Evolutionary conservation across 1,139 yeast genomes (phyloP).

Genomic region (Saccharomycopsis hybrid): DNA sequence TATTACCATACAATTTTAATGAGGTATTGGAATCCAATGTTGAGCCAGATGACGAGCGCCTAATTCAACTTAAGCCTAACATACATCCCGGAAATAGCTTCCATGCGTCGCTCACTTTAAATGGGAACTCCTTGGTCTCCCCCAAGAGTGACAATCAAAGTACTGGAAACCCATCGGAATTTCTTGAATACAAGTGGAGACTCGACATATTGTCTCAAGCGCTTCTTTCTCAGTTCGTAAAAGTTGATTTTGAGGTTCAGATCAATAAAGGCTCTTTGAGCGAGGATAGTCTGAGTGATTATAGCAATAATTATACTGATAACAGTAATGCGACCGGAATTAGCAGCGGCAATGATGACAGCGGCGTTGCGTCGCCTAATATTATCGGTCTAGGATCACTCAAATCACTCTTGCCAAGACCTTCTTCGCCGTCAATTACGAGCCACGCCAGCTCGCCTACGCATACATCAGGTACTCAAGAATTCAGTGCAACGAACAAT

Average conservation of each 20-base stretch:
- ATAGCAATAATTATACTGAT: background rate
- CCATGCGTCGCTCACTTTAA: constrained; percentile 7
- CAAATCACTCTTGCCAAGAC: background rate
- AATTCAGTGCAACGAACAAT: background rate
- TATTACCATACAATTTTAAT: constrained; percentile 15
- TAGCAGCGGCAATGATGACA: background rate
- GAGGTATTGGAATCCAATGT: constrained; percentile 10
- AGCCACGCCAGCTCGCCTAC: background rate
- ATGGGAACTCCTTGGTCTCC: constrained; percentile 11
- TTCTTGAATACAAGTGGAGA: constrained; percentile 14
- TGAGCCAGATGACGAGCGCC: constrained; percentile 14
- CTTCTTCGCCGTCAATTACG: background rate
- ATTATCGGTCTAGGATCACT: background rate
- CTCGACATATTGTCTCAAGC: constrained; percentile 18
- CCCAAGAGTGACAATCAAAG: background rate
- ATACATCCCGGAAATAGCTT: constrained; percentile 14
- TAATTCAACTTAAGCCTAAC: constrained; percentile 17
- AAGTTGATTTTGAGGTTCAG: constrained; percentile 5
- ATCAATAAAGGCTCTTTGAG: constrained; percentile 2
- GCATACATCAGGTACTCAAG: background rate
- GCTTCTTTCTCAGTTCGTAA: constrained; percentile 6
- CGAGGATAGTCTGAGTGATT: background rate
- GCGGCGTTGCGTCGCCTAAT: background rate
- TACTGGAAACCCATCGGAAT: background rate
- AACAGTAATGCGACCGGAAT: background rate